Percentiles rank a stretch among this genome's conserved stretches.
Conservation (phyloP, 345 rosid species). For the Salix brachista region DNA sequence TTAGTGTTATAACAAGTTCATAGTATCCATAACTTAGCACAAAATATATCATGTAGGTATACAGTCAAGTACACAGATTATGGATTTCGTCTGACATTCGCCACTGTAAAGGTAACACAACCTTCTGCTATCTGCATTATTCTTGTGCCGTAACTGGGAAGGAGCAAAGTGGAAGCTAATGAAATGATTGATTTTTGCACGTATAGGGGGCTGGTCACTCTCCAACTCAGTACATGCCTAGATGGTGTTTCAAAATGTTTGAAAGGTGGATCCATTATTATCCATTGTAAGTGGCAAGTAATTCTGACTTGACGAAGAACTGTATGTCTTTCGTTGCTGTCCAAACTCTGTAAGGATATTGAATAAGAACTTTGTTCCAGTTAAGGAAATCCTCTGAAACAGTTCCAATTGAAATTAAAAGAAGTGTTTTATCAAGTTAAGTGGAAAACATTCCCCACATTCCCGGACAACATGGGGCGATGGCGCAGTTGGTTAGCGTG, state of each 20-base stretch:
- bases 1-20: neutral
- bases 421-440: no score
- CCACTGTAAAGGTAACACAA: conserved; percentile 35
- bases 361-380: no score
- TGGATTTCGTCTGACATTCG: conserved; percentile 35
- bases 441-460: no score
- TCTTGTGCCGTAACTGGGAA: neutral
- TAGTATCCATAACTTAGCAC: neutral
- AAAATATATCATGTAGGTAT: conserved; percentile 21
- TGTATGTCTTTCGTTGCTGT: neutral
- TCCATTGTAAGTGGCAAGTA: conserved; percentile 16
- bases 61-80: conserved; percentile 21
- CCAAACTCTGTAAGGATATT: neutral
- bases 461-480: conserved; percentile 19
- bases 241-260: conserved; percentile 36
- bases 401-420: no score
- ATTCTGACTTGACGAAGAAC: neutral
- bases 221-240: conserved; percentile 32
- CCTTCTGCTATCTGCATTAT: neutral
- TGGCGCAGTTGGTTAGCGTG: conserved; percentile 56
- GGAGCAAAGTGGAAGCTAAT: neutral
- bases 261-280: conserved; percentile 36
- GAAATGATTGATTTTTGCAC: neutral
- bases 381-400: no score
- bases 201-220: conserved; percentile 41